Conservation (phyloP, 2,329 filamentous ascomycete species). For the Epichloe glyceriae region DNA sequence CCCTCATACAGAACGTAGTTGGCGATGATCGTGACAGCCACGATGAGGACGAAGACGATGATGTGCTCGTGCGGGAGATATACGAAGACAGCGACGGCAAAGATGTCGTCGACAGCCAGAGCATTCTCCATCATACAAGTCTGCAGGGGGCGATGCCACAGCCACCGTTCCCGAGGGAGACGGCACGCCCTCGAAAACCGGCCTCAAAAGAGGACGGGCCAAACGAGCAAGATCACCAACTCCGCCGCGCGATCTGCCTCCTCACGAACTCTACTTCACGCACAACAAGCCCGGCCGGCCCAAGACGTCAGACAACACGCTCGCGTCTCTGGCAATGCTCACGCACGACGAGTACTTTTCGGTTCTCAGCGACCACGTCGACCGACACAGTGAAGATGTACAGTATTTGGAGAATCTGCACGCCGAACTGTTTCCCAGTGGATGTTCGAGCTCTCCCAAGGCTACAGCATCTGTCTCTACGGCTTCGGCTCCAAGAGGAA, state of each 20-base stretch:
- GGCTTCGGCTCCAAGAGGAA: constrained; percentile 82
- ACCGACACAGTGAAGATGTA: constrained; percentile 59
- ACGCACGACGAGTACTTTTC: constrained; percentile 88
- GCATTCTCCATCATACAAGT: too few species aligned
- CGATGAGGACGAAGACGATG: constrained; percentile 41
- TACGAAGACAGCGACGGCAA: constrained; percentile 57
- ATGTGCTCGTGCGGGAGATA: constrained; percentile 10
- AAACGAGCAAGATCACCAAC: constrained; percentile 50
- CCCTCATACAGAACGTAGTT: constrained; percentile 59
- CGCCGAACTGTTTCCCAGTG: constrained; percentile 75
- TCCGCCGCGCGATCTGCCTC: constrained; percentile 67
- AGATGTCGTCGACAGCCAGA: constrained; percentile 47
- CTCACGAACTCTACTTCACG: constrained; percentile 87
- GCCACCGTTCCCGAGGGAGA: constrained; percentile 14
- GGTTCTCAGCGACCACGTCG: constrained; percentile 44
- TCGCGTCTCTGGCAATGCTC: constrained; percentile 61
- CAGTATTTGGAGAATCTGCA: constrained; percentile 64
- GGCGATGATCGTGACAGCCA: constrained; percentile 52
- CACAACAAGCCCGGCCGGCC: constrained; percentile 72
- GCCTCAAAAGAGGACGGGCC: constrained; percentile 7
- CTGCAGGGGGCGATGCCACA: constrained; percentile 25
- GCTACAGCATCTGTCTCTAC: constrained; percentile 82
- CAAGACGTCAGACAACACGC: constrained; percentile 78
- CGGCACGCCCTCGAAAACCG: constrained; percentile 30
- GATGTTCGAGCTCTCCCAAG: constrained; percentile 76